Evolutionary conservation across 805 yeast species (phyloP).

Genomic region (Yamadazyma olivae): DNA sequence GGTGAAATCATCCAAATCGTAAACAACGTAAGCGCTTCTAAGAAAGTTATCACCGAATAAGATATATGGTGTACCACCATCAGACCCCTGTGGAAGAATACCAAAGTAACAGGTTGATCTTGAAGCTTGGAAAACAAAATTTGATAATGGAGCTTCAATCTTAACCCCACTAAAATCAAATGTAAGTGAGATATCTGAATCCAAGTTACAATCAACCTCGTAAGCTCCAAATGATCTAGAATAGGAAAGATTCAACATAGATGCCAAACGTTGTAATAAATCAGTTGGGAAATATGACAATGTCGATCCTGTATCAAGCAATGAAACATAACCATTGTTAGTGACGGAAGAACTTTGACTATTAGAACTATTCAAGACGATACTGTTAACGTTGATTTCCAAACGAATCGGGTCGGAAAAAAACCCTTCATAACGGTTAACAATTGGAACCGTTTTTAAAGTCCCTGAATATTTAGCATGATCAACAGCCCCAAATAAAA

Average conservation of each 20-base stretch:
- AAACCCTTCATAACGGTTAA: slow-evolving; percentile 39
- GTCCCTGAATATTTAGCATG: slow-evolving; percentile 36
- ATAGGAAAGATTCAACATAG: slow-evolving; percentile 40
- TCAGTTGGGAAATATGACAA: slow-evolving; percentile 41
- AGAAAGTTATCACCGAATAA: slow-evolving; percentile 67
- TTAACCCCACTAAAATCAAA: slow-evolving; percentile 59
- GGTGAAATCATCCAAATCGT: slow-evolving; percentile 55
- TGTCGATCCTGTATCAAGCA: slow-evolving; percentile 36
- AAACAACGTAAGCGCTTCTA: slow-evolving; percentile 62
- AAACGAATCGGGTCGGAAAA: slow-evolving; percentile 42
- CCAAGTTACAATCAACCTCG: slow-evolving; percentile 38
- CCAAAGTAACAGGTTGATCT: slow-evolving; percentile 24
- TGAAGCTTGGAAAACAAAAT: slow-evolving; percentile 20
- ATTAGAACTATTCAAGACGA: slow-evolving; percentile 18
- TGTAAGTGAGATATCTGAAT: slow-evolving; percentile 19
- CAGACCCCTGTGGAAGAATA: slow-evolving; percentile 12
- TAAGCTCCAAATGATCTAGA: slow-evolving; percentile 43
- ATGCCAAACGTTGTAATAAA: slow-evolving; percentile 33
- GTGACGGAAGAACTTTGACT: slow-evolving; percentile 12
- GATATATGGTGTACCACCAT: too few species aligned
- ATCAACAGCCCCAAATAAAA: slow-evolving; percentile 44
- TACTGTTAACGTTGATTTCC: slow-evolving; percentile 45
- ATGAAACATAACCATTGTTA: slow-evolving; percentile 19
- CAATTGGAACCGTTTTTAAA: slow-evolving; percentile 23
- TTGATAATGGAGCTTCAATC: slow-evolving; percentile 47